Base-by-base conservation (phyloP, 345 rosid genomes). In the Raphanus sativus region DNA sequence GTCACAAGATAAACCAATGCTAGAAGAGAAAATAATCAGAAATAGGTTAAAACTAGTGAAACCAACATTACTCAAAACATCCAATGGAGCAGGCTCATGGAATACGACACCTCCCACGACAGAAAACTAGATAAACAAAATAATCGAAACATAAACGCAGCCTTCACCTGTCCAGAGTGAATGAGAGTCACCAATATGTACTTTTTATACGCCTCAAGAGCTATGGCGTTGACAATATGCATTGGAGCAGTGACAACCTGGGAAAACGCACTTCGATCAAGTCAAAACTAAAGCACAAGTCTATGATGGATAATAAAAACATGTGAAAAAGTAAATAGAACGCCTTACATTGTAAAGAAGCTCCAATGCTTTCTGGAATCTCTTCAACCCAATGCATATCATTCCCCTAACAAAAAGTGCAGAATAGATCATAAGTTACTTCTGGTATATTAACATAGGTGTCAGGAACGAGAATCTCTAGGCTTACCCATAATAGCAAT, bases 171-270 rank as follows among this genome's bases (percentile, higher is more conserved):
- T 62, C 99, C 98, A 83, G 85, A 71, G 76, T 84, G 87, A 85
- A 91, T 91, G 67, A 96, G 97, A 64, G 91, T 90, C 70, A 89
- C 97, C 85, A 93, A 67, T 74, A 89, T 83, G 80, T 91, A 89
- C 80, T 96, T 96, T 87, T 89, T 91, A 87, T 91, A 91, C 8
- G 97, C 96, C 87, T 96, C 98, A 60, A 91, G 81, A 38, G 96
- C 94, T 69, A 96, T 91, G 59, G 97, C 96, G 82, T 83, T 96
- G 77, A 85, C 78, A 4, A 68, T 10, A 76, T 85, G 73, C 97
- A 91, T 92, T 34, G 98, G 98, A 79, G 99, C 93, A 62, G 97
- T 93, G 78, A 93, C 93, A 73, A 88, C 98, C 99, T 96, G 81
- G 55, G 36, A 52, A 28, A 77, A 63, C 3, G 72, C 67, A 36